Evolutionary conservation across 2,329 filamentous ascomycete genomes (phyloP), one percentile per base, ranked within the genome.

Genomic region (Paecilomyces niveus): DNA sequence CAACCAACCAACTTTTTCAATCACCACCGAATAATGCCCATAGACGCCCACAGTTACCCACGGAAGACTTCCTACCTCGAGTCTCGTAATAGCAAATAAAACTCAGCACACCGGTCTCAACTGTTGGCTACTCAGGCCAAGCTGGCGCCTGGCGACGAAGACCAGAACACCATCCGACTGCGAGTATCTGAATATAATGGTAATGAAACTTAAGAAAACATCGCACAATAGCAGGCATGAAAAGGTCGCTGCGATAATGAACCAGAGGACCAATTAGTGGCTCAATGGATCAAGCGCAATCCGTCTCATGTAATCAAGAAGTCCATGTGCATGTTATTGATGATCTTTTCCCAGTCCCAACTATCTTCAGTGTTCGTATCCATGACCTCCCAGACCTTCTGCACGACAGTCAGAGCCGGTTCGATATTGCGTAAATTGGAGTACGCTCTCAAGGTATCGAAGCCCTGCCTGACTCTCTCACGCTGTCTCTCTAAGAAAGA

Each of bases 331-430:
- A 83, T 81, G 54, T 78, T 76, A 54, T 78, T 73, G 61, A 86
- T 84, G 59, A 85, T 82, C 60, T 74, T 81, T 70, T 86, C 84
- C 83, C 83, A 86, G 68, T 86, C 83, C 84, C 84, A 86, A 57
- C 80, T 81, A 58, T 84, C 80, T 59, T 80, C 77, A 55, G 81
- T 80, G 0, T 77, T 77, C 18, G 72, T 74, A 62, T 86, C 83
- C 83, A 86, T 86, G 57, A 83, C 73, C 58, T 79, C 75, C 84
- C 84, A 87, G 21, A 86, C 76, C 59, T 75, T 78, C 57, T 81
- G 73, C 18, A 86, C 82, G 8, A 85, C 79, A 58, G 76, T 76
- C 61, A 81, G 77, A 2, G 84, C 83, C 57, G 80, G 79, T 54
- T 77, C 73, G 61, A 86, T 85, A 64, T 86, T 86, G 54, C 82